phyloP scores from a whole-genome alignment of 2,329 filamentous ascomycete species.

The Penicillium sp. region DNA sequence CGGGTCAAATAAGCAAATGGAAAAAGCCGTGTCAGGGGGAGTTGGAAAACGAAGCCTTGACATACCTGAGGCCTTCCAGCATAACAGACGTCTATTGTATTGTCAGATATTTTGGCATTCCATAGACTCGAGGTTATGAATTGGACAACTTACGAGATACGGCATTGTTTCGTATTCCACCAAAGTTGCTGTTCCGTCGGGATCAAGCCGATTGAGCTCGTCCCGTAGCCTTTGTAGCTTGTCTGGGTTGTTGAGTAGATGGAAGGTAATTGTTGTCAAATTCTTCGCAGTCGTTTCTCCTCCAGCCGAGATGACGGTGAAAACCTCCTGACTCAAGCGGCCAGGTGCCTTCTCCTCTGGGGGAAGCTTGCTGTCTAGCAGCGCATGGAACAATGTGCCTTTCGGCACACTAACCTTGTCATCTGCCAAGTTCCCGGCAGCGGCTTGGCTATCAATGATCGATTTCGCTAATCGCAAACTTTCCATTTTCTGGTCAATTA shows the following conservation, averaged over 20 bases:
- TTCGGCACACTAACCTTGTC: slow-evolving; percentile 1
- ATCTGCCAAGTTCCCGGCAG: not conserved
- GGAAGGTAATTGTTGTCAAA: slow-evolving; percentile 29
- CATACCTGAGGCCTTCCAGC: slow-evolving; percentile 30
- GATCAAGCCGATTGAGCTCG: slow-evolving; percentile 29
- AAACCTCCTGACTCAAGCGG: slow-evolving; percentile 28
- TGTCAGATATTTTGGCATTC: not conserved
- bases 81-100: slow-evolving; percentile 26
- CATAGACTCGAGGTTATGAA: no score
- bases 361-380: slow-evolving; percentile 35
- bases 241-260: slow-evolving; percentile 29
- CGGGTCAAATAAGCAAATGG: not conserved
- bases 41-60: no score
- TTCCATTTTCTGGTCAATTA: slow-evolving; percentile 13
- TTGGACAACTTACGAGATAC: slow-evolving; percentile 24
- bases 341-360: slow-evolving; percentile 33
- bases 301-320: slow-evolving; percentile 29
- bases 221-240: slow-evolving; percentile 25
- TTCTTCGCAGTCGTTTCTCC: slow-evolving; percentile 31
- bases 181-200: slow-evolving; percentile 20
- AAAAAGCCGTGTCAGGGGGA: not conserved
- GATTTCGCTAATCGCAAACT: slow-evolving; percentile 11
- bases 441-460: slow-evolving; percentile 8
- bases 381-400: slow-evolving; percentile 23
- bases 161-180: slow-evolving; percentile 30